Evolutionary conservation across 2,329 filamentous ascomycete species (phyloP).

Genomic region (Ceratocystis papillata): DNA sequence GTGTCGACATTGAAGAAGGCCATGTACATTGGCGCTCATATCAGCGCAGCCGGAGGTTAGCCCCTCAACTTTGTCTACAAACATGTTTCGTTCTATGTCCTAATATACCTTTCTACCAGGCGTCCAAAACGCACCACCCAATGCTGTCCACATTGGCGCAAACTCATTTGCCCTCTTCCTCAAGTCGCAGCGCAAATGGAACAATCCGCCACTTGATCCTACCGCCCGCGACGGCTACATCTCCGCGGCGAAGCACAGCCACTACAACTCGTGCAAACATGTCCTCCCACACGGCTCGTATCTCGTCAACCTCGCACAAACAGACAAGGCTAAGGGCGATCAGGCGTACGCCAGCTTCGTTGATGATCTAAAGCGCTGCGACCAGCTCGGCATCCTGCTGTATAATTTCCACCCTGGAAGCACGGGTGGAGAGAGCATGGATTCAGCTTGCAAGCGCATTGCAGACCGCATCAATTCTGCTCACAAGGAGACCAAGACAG

Average conservation of each 20-base stretch:
- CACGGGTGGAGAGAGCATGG: slow-evolving; percentile 52
- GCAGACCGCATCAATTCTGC: slow-evolving; percentile 73
- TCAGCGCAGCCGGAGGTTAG: slow-evolving; percentile 75
- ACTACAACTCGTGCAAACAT: slow-evolving; percentile 60
- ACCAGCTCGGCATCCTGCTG: slow-evolving; percentile 72
- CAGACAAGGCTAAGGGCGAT: slow-evolving; percentile 64
- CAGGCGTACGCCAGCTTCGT: slow-evolving; percentile 81
- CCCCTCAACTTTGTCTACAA: not conserved
- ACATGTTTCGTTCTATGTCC: not conserved
- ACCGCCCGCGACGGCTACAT: slow-evolving; percentile 61
- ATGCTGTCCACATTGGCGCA: slow-evolving; percentile 69
- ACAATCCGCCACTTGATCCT: slow-evolving; percentile 62
- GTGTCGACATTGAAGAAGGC: slow-evolving; percentile 50
- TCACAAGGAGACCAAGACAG: slow-evolving; percentile 61
- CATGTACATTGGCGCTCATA: slow-evolving; percentile 85
- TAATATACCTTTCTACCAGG: slow-evolving; percentile 39
- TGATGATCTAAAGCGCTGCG: slow-evolving; percentile 78
- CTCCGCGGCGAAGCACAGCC: slow-evolving; percentile 53
- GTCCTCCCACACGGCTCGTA: slow-evolving; percentile 91
- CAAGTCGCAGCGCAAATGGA: slow-evolving; percentile 94
- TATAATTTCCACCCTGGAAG: slow-evolving; percentile 98
- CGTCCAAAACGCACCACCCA: slow-evolving; percentile 76
- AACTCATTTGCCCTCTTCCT: slow-evolving; percentile 93
- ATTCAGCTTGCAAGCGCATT: slow-evolving; percentile 65
- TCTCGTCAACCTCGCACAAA: slow-evolving; percentile 86